Percentiles rank a stretch among this genome's conserved stretches.
phyloP scores from a whole-genome alignment of 306 rosid species.

The Vigna mungo region DNA sequence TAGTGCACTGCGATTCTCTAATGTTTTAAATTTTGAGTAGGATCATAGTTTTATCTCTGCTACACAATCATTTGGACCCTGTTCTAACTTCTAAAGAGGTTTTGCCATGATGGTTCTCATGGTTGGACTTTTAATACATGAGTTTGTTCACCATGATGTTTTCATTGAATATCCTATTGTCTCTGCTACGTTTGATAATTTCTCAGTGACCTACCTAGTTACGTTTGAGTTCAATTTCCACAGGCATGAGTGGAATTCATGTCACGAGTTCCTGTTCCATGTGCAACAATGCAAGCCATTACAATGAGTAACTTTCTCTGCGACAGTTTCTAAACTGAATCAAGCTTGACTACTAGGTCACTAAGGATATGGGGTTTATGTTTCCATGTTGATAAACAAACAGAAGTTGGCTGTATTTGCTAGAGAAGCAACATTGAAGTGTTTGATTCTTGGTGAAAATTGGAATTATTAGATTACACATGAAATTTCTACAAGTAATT shows the following conservation, averaged over 20 bases:
- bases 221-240: not conserved
- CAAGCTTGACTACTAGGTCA: not conserved
- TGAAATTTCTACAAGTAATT: not conserved
- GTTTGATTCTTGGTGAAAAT: conserved; percentile 1
- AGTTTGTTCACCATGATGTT: conserved; percentile 5
- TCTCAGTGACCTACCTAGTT: conserved; percentile 4
- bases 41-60: not conserved
- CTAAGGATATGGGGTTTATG: not conserved
- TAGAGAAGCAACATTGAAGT: not conserved
- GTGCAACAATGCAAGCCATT: not conserved
- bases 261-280: conserved; percentile 7
- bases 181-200: not conserved
- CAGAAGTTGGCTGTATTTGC: not conserved
- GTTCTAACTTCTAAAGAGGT: conserved; percentile 7
- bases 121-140: conserved; percentile 1
- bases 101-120: conserved; percentile 25
- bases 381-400: conserved; percentile 21
- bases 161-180: not conserved
- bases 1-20: not conserved
- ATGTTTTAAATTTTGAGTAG: conserved; percentile 20
- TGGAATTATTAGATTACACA: not conserved
- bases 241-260: conserved; percentile 7
- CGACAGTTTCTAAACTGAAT: conserved; percentile 4
- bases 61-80: not conserved
- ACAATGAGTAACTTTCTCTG: conserved; percentile 27